Evolutionary conservation across 768 basidiomycete species (phyloP).

Genomic region (Ramaria sp.): DNA sequence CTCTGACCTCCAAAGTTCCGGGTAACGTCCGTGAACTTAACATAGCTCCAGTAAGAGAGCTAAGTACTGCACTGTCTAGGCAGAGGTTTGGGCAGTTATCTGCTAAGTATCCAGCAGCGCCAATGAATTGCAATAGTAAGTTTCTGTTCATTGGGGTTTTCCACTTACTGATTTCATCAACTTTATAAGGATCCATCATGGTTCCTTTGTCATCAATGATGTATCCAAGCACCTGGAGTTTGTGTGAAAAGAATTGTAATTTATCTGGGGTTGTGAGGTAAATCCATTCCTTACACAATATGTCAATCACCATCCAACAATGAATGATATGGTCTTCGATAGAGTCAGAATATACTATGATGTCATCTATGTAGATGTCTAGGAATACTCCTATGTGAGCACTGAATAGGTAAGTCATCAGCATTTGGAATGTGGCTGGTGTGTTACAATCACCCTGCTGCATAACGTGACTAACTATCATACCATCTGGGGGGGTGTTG

Average conservation of each 20-base stretch:
- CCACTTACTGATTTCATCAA: slow-evolving; percentile 15
- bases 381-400: slow-evolving; percentile 13
- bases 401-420: slow-evolving; percentile 14
- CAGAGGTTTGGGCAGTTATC: slow-evolving; percentile 11
- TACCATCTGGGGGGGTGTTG: slow-evolving; percentile 25
- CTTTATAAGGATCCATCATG: slow-evolving; percentile 17
- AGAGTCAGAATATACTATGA: slow-evolving; percentile 19
- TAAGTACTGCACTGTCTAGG: slow-evolving; percentile 8
- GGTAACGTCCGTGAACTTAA: too few species aligned
- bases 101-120: slow-evolving; percentile 15
- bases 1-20: too few species aligned
- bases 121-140: slow-evolving; percentile 12
- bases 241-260: slow-evolving; percentile 20
- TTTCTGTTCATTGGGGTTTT: slow-evolving; percentile 12
- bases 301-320: slow-evolving; percentile 22
- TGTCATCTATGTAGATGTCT: slow-evolving; percentile 12
- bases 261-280: slow-evolving; percentile 17
- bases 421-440: slow-evolving; percentile 12
- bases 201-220: slow-evolving; percentile 14
- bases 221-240: slow-evolving; percentile 14
- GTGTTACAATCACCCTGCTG: slow-evolving; percentile 38
- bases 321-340: slow-evolving; percentile 21
- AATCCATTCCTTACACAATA: slow-evolving; percentile 22
- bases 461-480: slow-evolving; percentile 29
- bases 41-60: too few species aligned